phyloP scores from a whole-genome alignment of 2,329 filamentous ascomycete species.

The Cercospora zeina region DNA sequence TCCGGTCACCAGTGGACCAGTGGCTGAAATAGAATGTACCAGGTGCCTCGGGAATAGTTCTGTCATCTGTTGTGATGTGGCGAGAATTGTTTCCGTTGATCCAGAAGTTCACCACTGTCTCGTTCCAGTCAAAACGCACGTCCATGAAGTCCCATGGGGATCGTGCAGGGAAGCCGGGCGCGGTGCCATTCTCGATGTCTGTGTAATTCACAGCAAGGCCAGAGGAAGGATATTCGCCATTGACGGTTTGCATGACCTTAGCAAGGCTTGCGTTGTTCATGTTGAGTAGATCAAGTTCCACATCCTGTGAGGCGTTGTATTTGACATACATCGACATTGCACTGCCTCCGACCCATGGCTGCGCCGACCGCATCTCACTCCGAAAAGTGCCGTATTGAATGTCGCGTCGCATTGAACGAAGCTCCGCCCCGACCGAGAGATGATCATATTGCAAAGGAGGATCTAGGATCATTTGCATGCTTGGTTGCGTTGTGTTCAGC shows the following conservation, averaged over 20 bases:
- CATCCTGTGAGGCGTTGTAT: conserved; percentile 49
- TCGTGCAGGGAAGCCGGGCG: conserved; percentile 39
- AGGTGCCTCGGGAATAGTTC: conserved; percentile 46
- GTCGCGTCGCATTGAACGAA: conserved; percentile 49
- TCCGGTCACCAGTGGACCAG: conserved; percentile 51
- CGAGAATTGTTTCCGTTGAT: conserved; percentile 38
- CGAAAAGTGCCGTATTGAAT: conserved; percentile 53
- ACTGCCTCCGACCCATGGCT: conserved; percentile 42
- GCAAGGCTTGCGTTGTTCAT: conserved; percentile 38
- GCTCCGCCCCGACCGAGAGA: conserved; percentile 48
- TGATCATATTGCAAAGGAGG: conserved; percentile 37
- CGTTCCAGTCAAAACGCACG: conserved; percentile 52
- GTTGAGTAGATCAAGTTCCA: conserved; percentile 51
- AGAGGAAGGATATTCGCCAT: conserved; percentile 28
- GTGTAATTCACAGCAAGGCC: conserved; percentile 47
- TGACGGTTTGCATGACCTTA: conserved; percentile 29
- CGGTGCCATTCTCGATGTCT: conserved; percentile 32
- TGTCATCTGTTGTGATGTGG: conserved; percentile 37
- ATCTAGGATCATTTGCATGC: conserved; percentile 30
- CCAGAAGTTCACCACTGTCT: conserved; percentile 47
- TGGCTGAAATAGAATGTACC: conserved; percentile 50
- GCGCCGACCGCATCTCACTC: conserved; percentile 46
- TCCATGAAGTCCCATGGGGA: conserved; percentile 50
- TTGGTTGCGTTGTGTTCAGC: conserved; percentile 26
- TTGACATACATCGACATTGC: conserved; percentile 51